phyloP scores from a whole-genome alignment of 768 basidiomycete species.

The Boletus pseudopeckii region DNA sequence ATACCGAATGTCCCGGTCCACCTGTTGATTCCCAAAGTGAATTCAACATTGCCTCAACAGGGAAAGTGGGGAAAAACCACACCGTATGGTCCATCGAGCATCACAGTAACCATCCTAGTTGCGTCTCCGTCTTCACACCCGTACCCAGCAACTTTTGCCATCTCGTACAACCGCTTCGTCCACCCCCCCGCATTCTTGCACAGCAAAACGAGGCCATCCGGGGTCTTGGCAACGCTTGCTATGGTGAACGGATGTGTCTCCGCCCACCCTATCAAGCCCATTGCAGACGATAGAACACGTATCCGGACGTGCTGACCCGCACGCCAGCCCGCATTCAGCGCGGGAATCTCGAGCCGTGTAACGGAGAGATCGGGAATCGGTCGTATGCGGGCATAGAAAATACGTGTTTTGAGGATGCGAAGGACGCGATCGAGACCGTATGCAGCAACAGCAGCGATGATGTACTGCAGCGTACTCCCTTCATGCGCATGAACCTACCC shows the following conservation, averaged over 20 bases:
- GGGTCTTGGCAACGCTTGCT: slow-evolving; percentile 39
- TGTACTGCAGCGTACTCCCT: slow-evolving; percentile 37
- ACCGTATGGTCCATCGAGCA: slow-evolving; percentile 58
- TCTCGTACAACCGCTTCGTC: slow-evolving; percentile 42
- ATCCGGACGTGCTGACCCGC: slow-evolving; percentile 61
- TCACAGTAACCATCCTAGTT: slow-evolving; percentile 33
- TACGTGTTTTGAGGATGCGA: slow-evolving; percentile 46
- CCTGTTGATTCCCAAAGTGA: slow-evolving; percentile 26
- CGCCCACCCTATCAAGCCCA: slow-evolving; percentile 38
- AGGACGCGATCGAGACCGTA: slow-evolving; percentile 45
- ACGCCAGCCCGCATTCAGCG: slow-evolving; percentile 51
- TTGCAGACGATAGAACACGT: slow-evolving; percentile 39
- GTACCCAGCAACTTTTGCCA: slow-evolving; percentile 36
- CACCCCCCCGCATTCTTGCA: slow-evolving; percentile 50
- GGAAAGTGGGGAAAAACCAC: background rate
- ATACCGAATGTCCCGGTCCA: slow-evolving; percentile 43
- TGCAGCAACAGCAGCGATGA: slow-evolving; percentile 36
- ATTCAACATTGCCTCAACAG: background rate
- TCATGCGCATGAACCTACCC: slow-evolving; percentile 27
- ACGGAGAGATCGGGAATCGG: slow-evolving; percentile 44
- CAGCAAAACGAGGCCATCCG: slow-evolving; percentile 47
- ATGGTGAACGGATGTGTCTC: slow-evolving; percentile 56
- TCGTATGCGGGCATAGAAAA: slow-evolving; percentile 41
- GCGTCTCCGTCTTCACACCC: slow-evolving; percentile 28
- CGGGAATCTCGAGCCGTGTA: slow-evolving; percentile 46